Conservation (phyloP, 805 yeast species). For the Metschnikowia borealis region DNA sequence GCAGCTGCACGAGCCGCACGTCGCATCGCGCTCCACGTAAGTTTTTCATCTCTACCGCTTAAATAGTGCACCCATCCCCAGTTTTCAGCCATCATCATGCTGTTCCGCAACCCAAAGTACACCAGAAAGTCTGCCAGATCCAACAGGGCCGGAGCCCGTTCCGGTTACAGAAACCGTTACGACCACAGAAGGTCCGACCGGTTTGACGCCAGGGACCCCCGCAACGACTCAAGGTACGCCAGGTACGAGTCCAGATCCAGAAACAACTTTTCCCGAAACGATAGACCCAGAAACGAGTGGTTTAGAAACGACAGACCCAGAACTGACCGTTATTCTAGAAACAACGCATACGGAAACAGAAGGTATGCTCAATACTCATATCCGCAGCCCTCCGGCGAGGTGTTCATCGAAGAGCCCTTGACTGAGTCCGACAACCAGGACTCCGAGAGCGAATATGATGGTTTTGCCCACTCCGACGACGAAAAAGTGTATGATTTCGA, state of each 20-base stretch:
- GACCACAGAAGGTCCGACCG: background rate
- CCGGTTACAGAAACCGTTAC: constrained; percentile 6
- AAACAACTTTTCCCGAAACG: constrained; percentile 1
- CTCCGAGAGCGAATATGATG: constrained; percentile 21
- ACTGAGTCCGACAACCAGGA: constrained; percentile 28
- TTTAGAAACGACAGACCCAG: background rate
- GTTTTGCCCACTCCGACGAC: constrained; percentile 20
- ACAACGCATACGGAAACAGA: constrained; percentile 8
- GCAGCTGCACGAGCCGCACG: constrained; percentile 15
- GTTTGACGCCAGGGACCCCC: too few relatives aligned
- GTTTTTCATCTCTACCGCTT: constrained; percentile 4
- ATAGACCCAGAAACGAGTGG: background rate
- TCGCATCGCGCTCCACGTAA: constrained; percentile 15
- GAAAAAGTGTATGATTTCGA: constrained; percentile 30
- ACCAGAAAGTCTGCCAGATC: constrained; percentile 22
- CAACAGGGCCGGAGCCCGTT: constrained; percentile 9
- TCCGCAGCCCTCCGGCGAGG: constrained; percentile 30
- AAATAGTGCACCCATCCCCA: constrained; percentile 8
- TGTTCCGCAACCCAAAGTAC: constrained; percentile 21
- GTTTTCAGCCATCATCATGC: constrained; percentile 7
- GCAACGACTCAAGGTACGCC: constrained; percentile 2
- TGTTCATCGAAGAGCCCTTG: constrained; percentile 44
- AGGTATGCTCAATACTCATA: constrained; percentile 33
- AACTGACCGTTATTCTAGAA: constrained; percentile 1
- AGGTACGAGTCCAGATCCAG: background rate